Conservation (phyloP, 208 protist species). For the Leishmania arabica region DNA sequence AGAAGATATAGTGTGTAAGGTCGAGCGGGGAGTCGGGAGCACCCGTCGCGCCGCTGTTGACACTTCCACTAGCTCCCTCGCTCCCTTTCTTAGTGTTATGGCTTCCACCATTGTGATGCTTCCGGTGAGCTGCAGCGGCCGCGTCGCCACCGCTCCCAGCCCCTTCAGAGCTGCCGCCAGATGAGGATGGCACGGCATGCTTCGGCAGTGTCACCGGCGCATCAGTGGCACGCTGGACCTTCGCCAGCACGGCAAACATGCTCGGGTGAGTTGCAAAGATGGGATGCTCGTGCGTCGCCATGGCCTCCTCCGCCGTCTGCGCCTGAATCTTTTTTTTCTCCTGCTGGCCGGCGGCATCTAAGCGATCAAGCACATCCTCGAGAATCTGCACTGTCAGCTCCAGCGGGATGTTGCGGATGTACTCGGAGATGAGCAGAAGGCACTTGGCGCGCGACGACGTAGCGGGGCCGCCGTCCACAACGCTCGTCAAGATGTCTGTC, state of each 20-base stretch:
- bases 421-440: slow-evolving; percentile 76
- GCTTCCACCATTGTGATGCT: slow-evolving; percentile 6
- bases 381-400: slow-evolving; percentile 82
- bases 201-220: slow-evolving; percentile 38
- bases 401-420: slow-evolving; percentile 85
- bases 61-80: background rate
- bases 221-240: slow-evolving; percentile 83
- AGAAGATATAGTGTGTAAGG: slow-evolving; percentile 78
- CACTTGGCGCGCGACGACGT: slow-evolving; percentile 50
- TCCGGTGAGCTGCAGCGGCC: slow-evolving; percentile 3
- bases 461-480: slow-evolving; percentile 23
- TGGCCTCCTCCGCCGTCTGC: background rate
- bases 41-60: slow-evolving; percentile 9
- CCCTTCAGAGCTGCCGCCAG: background rate
- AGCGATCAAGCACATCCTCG: slow-evolving; percentile 54
- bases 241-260: slow-evolving; percentile 86
- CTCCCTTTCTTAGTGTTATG: slow-evolving; percentile 14
- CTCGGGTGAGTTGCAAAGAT: slow-evolving; percentile 52
- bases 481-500: slow-evolving; percentile 57
- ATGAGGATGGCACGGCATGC: background rate
- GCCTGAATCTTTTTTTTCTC: background rate
- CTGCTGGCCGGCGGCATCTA: slow-evolving; percentile 34
- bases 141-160: background rate
- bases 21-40: slow-evolving; percentile 42
- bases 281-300: slow-evolving; percentile 25